phyloP scores from a whole-genome alignment of 441 rosid genomes.

The Mallotus repandus region DNA sequence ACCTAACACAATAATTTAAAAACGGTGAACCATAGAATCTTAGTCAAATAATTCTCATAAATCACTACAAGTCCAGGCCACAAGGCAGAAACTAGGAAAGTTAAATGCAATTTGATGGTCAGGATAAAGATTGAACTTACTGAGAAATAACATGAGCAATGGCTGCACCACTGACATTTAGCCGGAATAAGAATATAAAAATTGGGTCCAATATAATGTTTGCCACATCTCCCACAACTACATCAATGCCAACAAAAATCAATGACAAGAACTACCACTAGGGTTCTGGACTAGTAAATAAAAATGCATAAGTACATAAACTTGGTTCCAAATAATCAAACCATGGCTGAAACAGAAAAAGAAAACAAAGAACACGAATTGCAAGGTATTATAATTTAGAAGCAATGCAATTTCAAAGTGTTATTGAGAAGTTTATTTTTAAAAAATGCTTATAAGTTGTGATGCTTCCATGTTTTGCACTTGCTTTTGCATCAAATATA shows the following conservation, averaged over 20 bases:
- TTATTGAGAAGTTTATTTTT: neutral
- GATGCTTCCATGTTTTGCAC: neutral
- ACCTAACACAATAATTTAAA: slow-evolving; percentile 32
- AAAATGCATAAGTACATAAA: neutral
- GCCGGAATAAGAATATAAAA: slow-evolving; percentile 43
- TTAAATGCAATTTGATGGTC: neutral
- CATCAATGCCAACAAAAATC: slow-evolving; percentile 18
- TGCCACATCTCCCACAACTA: slow-evolving; percentile 44
- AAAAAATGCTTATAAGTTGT: neutral
- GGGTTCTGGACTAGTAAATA: neutral
- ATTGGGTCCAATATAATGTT: slow-evolving; percentile 53
- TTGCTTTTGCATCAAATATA: neutral
- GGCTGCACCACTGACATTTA: slow-evolving; percentile 58
- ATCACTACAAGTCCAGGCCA: neutral
- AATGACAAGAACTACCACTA: neutral
- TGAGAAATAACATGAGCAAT: slow-evolving; percentile 59
- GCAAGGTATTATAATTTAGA: neutral
- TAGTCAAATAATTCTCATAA: neutral
- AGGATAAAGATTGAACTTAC: slow-evolving; percentile 38
- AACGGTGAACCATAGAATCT: neutral
- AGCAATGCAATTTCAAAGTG: neutral
- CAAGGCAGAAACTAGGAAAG: neutral
- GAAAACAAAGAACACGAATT: too few relatives aligned
- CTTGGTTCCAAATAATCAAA: neutral
- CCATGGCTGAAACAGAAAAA: neutral